These are phyloP conservation scores for Neonectria neomacrospora DNA, from an alignment of 2,329 filamentous ascomycete species.

Conservation along the genomic window DNA sequence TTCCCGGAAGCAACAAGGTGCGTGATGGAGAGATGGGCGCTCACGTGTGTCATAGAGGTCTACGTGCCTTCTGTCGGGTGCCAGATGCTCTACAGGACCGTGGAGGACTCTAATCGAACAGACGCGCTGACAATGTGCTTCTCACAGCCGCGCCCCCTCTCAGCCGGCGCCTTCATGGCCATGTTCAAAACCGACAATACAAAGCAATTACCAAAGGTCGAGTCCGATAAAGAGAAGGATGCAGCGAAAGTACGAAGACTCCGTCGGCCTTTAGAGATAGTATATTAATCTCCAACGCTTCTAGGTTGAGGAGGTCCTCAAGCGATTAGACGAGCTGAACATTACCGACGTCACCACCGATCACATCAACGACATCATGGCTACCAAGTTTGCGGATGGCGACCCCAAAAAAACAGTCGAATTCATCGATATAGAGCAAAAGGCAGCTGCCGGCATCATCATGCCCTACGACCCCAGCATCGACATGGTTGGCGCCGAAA, in stretches of 20 bases:
- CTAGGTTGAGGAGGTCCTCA: conserved; percentile 56
- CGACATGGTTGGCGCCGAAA: conserved; percentile 85
- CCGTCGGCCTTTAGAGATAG: conserved; percentile 9
- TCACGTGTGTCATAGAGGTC: background rate
- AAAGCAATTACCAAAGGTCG: conserved; percentile 57
- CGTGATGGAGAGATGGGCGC: conserved; percentile 24
- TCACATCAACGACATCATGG: conserved; percentile 65
- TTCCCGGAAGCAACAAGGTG: conserved; percentile 59
- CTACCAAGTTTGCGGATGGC: conserved; percentile 72
- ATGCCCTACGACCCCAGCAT: conserved; percentile 77
- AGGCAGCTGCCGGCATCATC: conserved; percentile 83
- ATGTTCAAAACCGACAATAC: conserved; percentile 72
- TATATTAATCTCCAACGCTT: conserved; percentile 29
- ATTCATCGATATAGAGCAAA: conserved; percentile 80
- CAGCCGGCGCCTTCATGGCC: conserved; percentile 68
- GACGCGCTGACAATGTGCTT: conserved; percentile 22
- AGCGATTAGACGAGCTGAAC: conserved; percentile 55
- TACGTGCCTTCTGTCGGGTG: background rate
- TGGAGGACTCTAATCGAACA: conserved; percentile 7
- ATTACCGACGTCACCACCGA: conserved; percentile 66
- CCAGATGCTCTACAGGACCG: background rate
- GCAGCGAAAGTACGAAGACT: conserved; percentile 52
- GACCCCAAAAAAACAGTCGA: conserved; percentile 80
- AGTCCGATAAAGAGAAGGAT: conserved; percentile 62
- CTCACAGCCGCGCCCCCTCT: conserved; percentile 61